Evolutionary conservation across 352 stramenopile species (phyloP), one percentile per base, ranked within the genome.

Genomic region (Pythium aquatile): DNA sequence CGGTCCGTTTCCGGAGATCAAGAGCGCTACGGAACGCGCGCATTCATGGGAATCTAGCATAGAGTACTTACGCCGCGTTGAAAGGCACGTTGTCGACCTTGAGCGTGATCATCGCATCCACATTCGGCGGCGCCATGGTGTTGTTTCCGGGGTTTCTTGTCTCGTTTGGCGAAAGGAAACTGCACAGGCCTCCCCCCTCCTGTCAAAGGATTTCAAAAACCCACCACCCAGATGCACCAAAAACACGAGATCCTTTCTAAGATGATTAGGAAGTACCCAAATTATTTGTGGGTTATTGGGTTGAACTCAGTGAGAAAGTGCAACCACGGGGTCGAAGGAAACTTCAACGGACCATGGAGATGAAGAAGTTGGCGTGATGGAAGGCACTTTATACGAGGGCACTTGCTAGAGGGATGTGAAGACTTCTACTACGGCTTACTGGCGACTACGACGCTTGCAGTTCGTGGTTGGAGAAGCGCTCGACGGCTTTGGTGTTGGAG

Each of bases 31-130:
- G 28, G 52, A 62, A 64, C 57, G 57, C 66, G 58, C 61, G 39
- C 48, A 51, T 42, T 24, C 46, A 42, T 24, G 33, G 55, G 63
- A 48, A 62, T 57, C 3, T 28, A 48, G 63, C 46, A 37, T 32
- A 4, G 33, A 26, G 3, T 33, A 78, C 78, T 63, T 68, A 91
- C 82, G 76, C 80, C 54, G 85, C 79, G 68, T 86, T 68, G 74
- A 88, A 93, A 14, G 85, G 80, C 52, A 96, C 84, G 70, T 96
- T 96, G 79, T 96, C 87, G 71, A 95, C 83, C 77, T 95, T 93
- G 65, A 94, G 86, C 54, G 84, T 93, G 72, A 85, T 79, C 85
- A 94, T 94, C 69, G 65, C 80, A 65, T 92, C 81, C 62, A 94
- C 80, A 70, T 91, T 83, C 8, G 85, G 85, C 62, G 85, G 83